Conservation (phyloP, 2,329 filamentous ascomycete genomes). For the Hypoxylon sp. region DNA sequence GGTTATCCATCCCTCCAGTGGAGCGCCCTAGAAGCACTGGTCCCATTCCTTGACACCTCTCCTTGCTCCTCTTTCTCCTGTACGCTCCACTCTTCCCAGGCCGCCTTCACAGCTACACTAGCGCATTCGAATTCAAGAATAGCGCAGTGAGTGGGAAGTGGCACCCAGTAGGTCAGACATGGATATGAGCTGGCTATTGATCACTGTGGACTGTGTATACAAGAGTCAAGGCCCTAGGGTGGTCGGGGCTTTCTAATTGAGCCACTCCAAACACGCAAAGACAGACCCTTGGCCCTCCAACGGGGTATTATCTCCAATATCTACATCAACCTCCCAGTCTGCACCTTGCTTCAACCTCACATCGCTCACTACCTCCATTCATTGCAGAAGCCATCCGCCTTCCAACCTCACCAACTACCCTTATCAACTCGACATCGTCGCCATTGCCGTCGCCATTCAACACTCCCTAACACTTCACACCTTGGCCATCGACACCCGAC, state of each 20-base stretch:
- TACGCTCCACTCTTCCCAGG: conserved; percentile 48
- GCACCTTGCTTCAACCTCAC: conserved; percentile 49
- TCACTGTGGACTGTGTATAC: conserved; percentile 41
- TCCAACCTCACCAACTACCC: conserved; percentile 30
- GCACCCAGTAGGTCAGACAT: conserved; percentile 52
- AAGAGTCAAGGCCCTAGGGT: conserved; percentile 48
- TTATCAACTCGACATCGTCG: conserved; percentile 35
- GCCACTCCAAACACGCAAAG: conserved; percentile 55
- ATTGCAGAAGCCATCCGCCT: conserved; percentile 36
- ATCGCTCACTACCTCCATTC: conserved; percentile 46
- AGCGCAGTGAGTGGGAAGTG: conserved; percentile 53
- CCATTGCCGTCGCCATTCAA: conserved; percentile 38
- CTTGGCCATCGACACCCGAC: conserved; percentile 33
- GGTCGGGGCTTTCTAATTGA: conserved; percentile 50
- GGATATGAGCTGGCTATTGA: conserved; percentile 52
- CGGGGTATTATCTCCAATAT: conserved; percentile 52
- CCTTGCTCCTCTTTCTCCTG: conserved; percentile 41
- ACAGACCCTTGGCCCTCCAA: conserved; percentile 49
- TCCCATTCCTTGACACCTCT: conserved; percentile 52
- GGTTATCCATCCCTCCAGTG: conserved; percentile 50
- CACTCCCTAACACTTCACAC: conserved; percentile 28
- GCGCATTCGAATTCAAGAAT: conserved; percentile 57
- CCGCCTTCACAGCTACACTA: conserved; percentile 54
- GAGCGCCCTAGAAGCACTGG: conserved; percentile 54
- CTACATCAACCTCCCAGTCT: conserved; percentile 53